phyloP scores from a whole-genome alignment of 2,329 filamentous ascomycete species.

The Penicillium sp. region DNA sequence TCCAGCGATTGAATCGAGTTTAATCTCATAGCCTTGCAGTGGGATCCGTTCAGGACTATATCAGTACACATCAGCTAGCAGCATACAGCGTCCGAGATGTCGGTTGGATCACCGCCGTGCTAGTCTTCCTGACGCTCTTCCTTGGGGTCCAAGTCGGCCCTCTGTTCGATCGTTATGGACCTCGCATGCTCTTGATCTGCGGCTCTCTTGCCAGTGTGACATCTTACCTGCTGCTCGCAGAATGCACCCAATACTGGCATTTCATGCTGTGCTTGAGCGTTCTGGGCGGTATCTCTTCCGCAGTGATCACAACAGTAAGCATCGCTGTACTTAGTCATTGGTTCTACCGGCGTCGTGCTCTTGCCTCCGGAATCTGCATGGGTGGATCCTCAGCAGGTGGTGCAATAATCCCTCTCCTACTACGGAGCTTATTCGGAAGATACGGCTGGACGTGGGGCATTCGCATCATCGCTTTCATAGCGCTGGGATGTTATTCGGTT shows the following conservation, averaged over 20 bases:
- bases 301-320: constrained; percentile 42
- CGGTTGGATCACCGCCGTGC: constrained; percentile 55
- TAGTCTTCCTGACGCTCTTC: constrained; percentile 51
- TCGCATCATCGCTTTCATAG: constrained; percentile 42
- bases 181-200: constrained; percentile 44
- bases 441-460: constrained; percentile 45
- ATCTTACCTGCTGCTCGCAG: constrained; percentile 52
- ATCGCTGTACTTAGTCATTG: constrained; percentile 47
- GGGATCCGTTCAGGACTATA: constrained; percentile 55
- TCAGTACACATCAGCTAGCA: constrained; percentile 50
- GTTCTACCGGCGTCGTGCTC: constrained; percentile 44
- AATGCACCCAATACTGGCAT: constrained; percentile 55
- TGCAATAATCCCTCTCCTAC: constrained; percentile 41
- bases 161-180: constrained; percentile 54
- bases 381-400: constrained; percentile 45
- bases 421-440: constrained; percentile 35
- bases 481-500: constrained; percentile 38
- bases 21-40: constrained; percentile 32
- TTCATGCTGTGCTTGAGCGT: constrained; percentile 49
- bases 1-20: neutral
- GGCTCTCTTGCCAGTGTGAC: constrained; percentile 45
- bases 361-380: constrained; percentile 48
- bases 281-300: constrained; percentile 41
- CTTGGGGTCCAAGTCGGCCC: constrained; percentile 55
- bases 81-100: constrained; percentile 50